These are phyloP conservation scores for Bipolaris gigantea DNA, from an alignment of 2,329 filamentous ascomycete genomes.

Conservation along the genomic window DNA sequence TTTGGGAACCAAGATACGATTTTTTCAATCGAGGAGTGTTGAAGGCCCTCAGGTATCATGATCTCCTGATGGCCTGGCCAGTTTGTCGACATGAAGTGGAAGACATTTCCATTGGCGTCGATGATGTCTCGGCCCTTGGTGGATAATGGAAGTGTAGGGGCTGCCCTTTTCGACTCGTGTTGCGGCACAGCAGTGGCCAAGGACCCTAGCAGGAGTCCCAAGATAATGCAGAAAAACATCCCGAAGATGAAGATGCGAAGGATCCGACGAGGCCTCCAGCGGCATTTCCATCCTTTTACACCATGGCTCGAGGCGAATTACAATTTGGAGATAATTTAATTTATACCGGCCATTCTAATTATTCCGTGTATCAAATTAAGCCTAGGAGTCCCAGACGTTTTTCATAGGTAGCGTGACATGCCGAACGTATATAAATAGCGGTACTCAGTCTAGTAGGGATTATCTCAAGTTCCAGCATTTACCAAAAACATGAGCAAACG, in stretches of 20 bases:
- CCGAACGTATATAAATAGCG: not conserved
- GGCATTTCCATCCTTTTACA: not conserved
- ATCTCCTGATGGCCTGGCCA: slow-evolving; percentile 64
- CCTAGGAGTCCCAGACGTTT: not conserved
- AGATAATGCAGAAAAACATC: slow-evolving; percentile 1
- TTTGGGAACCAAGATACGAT: slow-evolving; percentile 61
- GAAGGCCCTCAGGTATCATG: slow-evolving; percentile 68
- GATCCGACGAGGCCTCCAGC: not conserved
- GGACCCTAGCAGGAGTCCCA: slow-evolving; percentile 17
- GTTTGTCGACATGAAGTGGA: slow-evolving; percentile 58
- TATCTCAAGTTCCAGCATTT: not conserved
- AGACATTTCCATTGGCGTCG: slow-evolving; percentile 39
- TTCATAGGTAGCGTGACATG: not conserved
- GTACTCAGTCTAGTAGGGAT: not conserved
- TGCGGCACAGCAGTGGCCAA: slow-evolving; percentile 21
- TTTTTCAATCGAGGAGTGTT: slow-evolving; percentile 60
- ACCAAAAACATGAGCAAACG: not conserved
- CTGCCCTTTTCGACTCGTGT: slow-evolving; percentile 17
- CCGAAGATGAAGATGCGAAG: not conserved
- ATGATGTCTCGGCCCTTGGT: slow-evolving; percentile 40
- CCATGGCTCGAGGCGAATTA: not conserved
- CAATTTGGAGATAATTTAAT: too few species aligned
- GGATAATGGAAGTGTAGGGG: slow-evolving; percentile 30
- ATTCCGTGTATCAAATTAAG: not conserved
- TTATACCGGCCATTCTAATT: not conserved